Evolutionary conservation across 148 eudicot species (phyloP).

Genomic region (Rhododendron ferrugineum): DNA sequence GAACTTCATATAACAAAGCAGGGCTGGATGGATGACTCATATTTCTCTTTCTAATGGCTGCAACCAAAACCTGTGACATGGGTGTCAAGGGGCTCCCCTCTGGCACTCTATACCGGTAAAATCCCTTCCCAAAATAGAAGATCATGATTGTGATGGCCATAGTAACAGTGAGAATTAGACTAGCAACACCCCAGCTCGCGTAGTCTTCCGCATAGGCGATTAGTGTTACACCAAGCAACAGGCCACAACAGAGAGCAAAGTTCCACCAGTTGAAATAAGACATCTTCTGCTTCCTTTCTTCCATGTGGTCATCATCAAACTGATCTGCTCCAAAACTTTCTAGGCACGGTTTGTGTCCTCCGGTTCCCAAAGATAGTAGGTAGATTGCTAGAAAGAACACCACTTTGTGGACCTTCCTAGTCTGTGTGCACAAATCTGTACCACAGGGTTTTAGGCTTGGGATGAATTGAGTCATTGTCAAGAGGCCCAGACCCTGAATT

Average conservation of each 20-base stretch:
- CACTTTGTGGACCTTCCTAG: slow-evolving; percentile 9
- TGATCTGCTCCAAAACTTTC: slow-evolving; percentile 19
- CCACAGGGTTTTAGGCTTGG: slow-evolving; percentile 23
- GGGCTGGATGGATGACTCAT: slow-evolving; percentile 13
- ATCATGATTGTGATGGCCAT: slow-evolving; percentile 16
- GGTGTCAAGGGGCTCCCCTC: slow-evolving; percentile 20
- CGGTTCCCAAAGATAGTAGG: slow-evolving; percentile 12
- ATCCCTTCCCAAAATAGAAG: slow-evolving; percentile 15
- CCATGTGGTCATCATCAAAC: slow-evolving; percentile 4
- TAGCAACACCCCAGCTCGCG: slow-evolving; percentile 17
- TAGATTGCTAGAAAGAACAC: slow-evolving; percentile 10
- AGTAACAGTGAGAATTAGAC: slow-evolving; percentile 8
- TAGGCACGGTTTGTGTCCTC: slow-evolving; percentile 17
- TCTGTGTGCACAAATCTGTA: slow-evolving; percentile 8
- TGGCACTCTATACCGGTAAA: slow-evolving; percentile 19
- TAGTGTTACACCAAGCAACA: slow-evolving; percentile 34
- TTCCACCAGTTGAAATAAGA: slow-evolving; percentile 50
- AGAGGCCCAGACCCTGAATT: slow-evolving; percentile 15
- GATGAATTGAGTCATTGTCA: slow-evolving; percentile 16
- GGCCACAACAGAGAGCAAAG: slow-evolving; percentile 28
- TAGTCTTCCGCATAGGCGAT: slow-evolving; percentile 4
- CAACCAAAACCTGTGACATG: slow-evolving; percentile 24
- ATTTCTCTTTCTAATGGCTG: slow-evolving; percentile 17
- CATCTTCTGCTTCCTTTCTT: slow-evolving; percentile 27
- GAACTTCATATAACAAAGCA: slow-evolving; percentile 18